Base-by-base conservation (phyloP, 768 basidiomycete genomes). In the Suillus cothurnatus region DNA sequence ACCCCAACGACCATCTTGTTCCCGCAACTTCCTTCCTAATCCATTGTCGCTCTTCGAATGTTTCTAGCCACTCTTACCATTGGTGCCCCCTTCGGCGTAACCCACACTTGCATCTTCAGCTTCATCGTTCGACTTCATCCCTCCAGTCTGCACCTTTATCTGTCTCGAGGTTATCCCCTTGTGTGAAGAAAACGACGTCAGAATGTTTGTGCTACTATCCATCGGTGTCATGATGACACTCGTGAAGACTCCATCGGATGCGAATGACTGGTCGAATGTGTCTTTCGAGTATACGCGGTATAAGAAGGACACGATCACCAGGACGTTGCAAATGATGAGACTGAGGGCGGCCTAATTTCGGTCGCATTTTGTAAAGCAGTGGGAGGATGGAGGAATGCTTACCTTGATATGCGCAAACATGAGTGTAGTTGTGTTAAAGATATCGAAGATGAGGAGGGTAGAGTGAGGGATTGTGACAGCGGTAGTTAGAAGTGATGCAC, bases 81-180 rank as follows among this genome's bases (percentile, higher is more conserved):
- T 15, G 12, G 47, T 26, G n/a, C n/a, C n/a, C n/a, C n/a, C n/a
- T n/a, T n/a, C n/a, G n/a, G n/a, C n/a, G n/a, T n/a, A n/a, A n/a
- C n/a, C n/a, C n/a, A 47, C 45, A 23, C 12, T 47, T 47, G n/a
- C n/a, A 11, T 23, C n/a, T 12, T 23, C 43, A 45, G 43, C 21
- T n/a, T n/a, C 12, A 23, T 47, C 11, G 11, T 47, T 47, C n/a
- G 45, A 47, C 45, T 23, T 47, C 45, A 23, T 6, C n/a, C n/a
- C n/a, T 47, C n/a, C 12, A 23, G 2, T 12, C 45, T 47, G n/a
- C 45, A n/a, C n/a, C n/a, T 4, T 47, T 12, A 12, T n/a, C n/a
- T 47, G 45, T n/a, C n/a, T 47, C n/a, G 45, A 47, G 45, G 45
- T 47, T 38, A 99, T 38, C 36, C 8, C 23, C 4, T 26, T 36